Base-by-base conservation (phyloP, 345 rosid genomes). In the Reutealis trisperma region DNA sequence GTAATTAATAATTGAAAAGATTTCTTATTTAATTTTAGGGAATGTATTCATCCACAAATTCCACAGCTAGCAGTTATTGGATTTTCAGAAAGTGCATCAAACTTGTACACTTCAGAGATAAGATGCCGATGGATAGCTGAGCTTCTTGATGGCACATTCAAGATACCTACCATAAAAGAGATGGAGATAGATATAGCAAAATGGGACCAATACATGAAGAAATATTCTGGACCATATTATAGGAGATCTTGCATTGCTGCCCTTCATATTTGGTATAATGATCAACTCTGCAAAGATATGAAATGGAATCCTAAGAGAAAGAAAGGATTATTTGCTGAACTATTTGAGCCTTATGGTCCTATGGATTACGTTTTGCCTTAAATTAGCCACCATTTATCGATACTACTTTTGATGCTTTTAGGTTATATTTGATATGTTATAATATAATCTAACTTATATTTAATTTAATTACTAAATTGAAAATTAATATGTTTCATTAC, bases 61-160 rank as follows among this genome's bases (percentile, higher is more conserved):
- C 88, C 88, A 24, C 88, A 85, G 59, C 64, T 82, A 14, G 86
- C 86, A 7, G 87, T 87, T 27, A 80, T 81, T 1, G 87, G 87
- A 49, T 85, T 74, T 72, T 78, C 90, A 4, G 87, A 84, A 63
- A 81, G 85, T 65, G 0, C 75, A n/a, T 27, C 84, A 19, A 87
- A 84, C 78, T 42, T 87, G 76, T 84, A 44, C 72, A 77, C 87
- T 11, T 78, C 86, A 1, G 90, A 87, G 71, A 74, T 87, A 3
- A 79, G 84, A 73, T 73, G 86, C 62, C 72, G 82, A 59, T 84
- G 88, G 88, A 63, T 82, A 61, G 76, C 78, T 0, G 88, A 84
- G 76, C 79, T 87, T 27, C 84, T 87, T 0, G 83, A 77, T 1
- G 77, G 80, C 3, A 84, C 80, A 11, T 75, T 85, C 77, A 71